Base-by-base conservation (phyloP, 75 land plant species). In the Pinus taeda region DNA sequence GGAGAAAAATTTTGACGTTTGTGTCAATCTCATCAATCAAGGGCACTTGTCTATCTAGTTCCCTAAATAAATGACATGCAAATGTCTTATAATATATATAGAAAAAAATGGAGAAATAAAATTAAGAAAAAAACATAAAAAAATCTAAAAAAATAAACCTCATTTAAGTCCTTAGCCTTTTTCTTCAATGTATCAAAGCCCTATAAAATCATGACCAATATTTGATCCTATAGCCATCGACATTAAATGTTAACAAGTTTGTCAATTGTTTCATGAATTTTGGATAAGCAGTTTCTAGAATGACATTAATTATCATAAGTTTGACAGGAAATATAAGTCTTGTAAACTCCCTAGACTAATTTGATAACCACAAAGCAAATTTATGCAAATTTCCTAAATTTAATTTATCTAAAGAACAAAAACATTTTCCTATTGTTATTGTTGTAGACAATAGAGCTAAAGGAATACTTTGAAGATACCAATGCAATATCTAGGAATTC, bases 1-100 rank as follows among this genome's bases (percentile, higher is more conserved):
- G 45, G 45, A 42, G 45, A 75, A 17, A 57, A 74, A 70, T 22
- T 6, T 75, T 33, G 15, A 95, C 97, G 93, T 95, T 95, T 12
- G 88, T 80, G 63, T 92, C 97, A 71, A 93, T 93, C 81, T 95
- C 97, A 80, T 95, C 97, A 78, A 95, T 90, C 67, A 95, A 71
- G 61, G 97, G 97, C 29, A 89, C 93, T 85, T 95, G 97, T 76
- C 91, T 88, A 76, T 95, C 95, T 74, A 95, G 13, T 85, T 95
- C 97, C 95, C 92, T 86, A 77, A 33, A 75, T 20, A 75, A 75
- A 39, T 22, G 30, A 15, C 15, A 15, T 55, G n/a, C 29, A 13
- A 53, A 55, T 17, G 13, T 21, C 55, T 29, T 1, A 74, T 24
- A 17, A 6, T 15, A 83, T 70, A 71, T 15, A 71, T 6, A 71